Conservation (phyloP, 1,284 basidiomycete species). For the Tausonia pullulans region DNA sequence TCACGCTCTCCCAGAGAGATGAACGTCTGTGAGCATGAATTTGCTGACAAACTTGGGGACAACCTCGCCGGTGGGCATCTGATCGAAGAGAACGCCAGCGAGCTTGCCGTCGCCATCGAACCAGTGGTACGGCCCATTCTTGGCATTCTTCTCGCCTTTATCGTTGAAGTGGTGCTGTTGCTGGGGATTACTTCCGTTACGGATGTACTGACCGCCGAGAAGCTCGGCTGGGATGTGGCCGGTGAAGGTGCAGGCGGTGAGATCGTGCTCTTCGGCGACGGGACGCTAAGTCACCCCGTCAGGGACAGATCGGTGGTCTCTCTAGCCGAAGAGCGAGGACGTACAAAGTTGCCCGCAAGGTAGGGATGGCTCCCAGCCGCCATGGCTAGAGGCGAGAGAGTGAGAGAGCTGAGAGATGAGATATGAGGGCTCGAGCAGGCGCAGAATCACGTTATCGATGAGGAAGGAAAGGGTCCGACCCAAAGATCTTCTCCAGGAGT, state of each 20-base stretch:
- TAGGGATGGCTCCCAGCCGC: conserved; percentile 23
- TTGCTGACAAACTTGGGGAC: conserved; percentile 22
- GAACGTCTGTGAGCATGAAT: conserved; percentile 18
- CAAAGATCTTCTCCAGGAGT: no score
- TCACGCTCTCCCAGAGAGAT: conserved; percentile 16
- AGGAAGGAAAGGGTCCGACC: no score
- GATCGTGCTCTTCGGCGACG: conserved; percentile 26
- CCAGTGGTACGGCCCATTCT: conserved; percentile 17
- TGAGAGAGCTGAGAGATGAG: no score
- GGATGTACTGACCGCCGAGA: conserved; percentile 35
- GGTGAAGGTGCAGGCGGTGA: conserved; percentile 23
- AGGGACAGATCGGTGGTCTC: background rate
- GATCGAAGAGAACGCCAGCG: conserved; percentile 37
- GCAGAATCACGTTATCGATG: no score
- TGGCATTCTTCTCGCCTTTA: no score
- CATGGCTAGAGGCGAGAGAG: no score
- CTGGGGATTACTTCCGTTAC: conserved; percentile 41
- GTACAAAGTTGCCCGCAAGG: conserved; percentile 28
- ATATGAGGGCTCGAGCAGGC: no score
- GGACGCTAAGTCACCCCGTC: conserved; percentile 11
- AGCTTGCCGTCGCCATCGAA: conserved; percentile 42
- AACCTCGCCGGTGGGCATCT: background rate
- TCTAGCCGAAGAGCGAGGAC: background rate
- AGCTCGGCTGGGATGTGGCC: conserved; percentile 27
- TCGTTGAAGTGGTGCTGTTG: background rate